Percentiles rank a stretch among this genome's conserved stretches.
These are phyloP conservation scores for Moricandia arvensis DNA, from an alignment of 345 rosid genomes.

Conservation along the genomic window DNA sequence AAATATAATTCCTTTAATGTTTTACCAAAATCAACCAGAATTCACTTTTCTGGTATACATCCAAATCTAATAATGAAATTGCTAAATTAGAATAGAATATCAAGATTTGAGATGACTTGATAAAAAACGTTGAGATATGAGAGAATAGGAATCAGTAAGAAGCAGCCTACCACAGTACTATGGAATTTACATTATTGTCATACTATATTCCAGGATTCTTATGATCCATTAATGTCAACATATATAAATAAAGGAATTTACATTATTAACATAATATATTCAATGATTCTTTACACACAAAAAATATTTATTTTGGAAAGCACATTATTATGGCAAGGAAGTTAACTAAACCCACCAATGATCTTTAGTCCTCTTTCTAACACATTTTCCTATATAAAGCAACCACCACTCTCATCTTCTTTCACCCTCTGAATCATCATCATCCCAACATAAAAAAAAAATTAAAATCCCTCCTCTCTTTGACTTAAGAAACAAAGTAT, in stretches of 20 bases:
- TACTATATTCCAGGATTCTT: background rate
- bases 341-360: constrained; percentile 5
- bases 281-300: background rate
- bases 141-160: constrained; percentile 22
- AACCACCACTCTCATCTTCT: background rate
- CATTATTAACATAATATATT: constrained; percentile 8
- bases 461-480: background rate
- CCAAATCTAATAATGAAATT: background rate
- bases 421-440: constrained; percentile 12
- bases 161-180: constrained; percentile 21
- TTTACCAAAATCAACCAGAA: too few species aligned
- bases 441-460: background rate
- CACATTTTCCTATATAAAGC: constrained; percentile 32
- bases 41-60: background rate
- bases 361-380: constrained; percentile 4
- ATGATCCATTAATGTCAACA: background rate
- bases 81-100: background rate
- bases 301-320: background rate
- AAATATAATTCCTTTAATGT: too few species aligned
- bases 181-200: constrained; percentile 5
- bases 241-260: background rate
- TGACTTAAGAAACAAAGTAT: background rate
- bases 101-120: background rate
- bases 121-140: background rate
- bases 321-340: constrained; percentile 8